Conservation (phyloP, 2,329 filamentous ascomycete species). For the Stemphylium lycopersici region DNA sequence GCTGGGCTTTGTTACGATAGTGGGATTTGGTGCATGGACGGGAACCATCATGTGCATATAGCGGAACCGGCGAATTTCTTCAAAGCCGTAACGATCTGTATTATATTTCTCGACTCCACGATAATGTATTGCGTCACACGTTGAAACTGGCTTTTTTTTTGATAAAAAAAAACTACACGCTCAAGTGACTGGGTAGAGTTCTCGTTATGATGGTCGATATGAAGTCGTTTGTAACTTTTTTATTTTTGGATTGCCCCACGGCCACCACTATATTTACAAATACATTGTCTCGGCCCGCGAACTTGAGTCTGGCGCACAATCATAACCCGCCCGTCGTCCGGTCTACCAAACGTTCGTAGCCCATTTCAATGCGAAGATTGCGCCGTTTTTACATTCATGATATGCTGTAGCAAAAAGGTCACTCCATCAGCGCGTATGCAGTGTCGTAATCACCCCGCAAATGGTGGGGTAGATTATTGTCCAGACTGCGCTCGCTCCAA, state of each 20-base stretch:
- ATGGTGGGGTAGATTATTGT: slow-evolving; percentile 29
- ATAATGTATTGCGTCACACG: slow-evolving; percentile 30
- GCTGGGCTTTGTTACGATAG: slow-evolving; percentile 26
- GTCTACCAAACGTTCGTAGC: slow-evolving; percentile 27
- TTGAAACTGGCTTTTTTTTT: neutral
- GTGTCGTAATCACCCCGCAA: slow-evolving; percentile 36
- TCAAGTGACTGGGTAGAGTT: neutral
- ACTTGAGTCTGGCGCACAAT: slow-evolving; percentile 17
- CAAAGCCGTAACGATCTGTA: slow-evolving; percentile 27
- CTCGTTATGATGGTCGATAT: neutral
- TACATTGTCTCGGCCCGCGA: slow-evolving; percentile 16
- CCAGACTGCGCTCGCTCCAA: slow-evolving; percentile 35
- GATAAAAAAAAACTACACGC: neutral
- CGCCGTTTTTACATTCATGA: slow-evolving; percentile 32
- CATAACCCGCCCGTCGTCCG: slow-evolving; percentile 16
- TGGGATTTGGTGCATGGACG: slow-evolving; percentile 11
- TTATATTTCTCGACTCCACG: slow-evolving; percentile 38
- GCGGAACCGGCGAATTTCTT: slow-evolving; percentile 8
- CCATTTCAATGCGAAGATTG: slow-evolving; percentile 28
- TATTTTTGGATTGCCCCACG: slow-evolving; percentile 24
- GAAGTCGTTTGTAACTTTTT: slow-evolving; percentile 5
- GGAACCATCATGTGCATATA: slow-evolving; percentile 23
- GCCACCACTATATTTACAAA: slow-evolving; percentile 46
- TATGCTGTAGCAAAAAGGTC: slow-evolving; percentile 11
- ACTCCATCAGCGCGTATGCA: slow-evolving; percentile 20